Conservation (phyloP, 495 filamentous ascomycete species). For the Aspergillus avenaceus region DNA sequence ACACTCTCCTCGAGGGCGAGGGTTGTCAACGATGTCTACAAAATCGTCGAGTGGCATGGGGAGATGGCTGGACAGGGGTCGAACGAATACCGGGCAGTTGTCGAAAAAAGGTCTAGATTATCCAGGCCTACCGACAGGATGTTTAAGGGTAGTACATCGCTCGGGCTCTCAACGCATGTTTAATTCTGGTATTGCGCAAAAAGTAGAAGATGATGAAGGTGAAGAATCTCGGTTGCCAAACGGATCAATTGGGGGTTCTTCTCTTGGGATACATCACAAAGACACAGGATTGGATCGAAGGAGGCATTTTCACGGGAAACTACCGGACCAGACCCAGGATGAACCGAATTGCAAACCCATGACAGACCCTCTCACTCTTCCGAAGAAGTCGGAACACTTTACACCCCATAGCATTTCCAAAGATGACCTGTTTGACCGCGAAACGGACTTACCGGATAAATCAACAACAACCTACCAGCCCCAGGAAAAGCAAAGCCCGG, state of each 20-base stretch:
- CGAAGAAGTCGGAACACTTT: background rate
- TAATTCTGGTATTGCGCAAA: slow-evolving; percentile 23
- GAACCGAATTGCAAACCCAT: background rate
- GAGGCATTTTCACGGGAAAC: background rate
- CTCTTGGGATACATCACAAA: background rate
- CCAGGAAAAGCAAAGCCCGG: slow-evolving; percentile 7
- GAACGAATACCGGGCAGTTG: slow-evolving; percentile 9
- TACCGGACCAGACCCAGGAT: background rate
- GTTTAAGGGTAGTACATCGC: slow-evolving; percentile 13
- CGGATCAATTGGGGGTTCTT: background rate
- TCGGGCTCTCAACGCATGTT: slow-evolving; percentile 30
- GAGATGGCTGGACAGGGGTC: slow-evolving; percentile 14
- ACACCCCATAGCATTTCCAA: background rate
- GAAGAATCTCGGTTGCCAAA: slow-evolving; percentile 4
- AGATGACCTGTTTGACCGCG: background rate
- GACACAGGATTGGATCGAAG: background rate
- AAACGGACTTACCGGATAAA: background rate
- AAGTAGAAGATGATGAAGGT: slow-evolving; percentile 12
- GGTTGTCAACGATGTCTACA: slow-evolving; percentile 24
- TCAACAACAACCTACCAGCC: slow-evolving; percentile 6
- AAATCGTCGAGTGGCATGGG: slow-evolving; percentile 10
- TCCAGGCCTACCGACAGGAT: slow-evolving; percentile 11
- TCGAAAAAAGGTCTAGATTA: slow-evolving; percentile 17
- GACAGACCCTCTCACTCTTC: background rate
- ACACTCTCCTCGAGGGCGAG: slow-evolving; percentile 41